Base-by-base conservation (phyloP, 768 basidiomycete genomes). In the Pleurotus cornucopiae region DNA sequence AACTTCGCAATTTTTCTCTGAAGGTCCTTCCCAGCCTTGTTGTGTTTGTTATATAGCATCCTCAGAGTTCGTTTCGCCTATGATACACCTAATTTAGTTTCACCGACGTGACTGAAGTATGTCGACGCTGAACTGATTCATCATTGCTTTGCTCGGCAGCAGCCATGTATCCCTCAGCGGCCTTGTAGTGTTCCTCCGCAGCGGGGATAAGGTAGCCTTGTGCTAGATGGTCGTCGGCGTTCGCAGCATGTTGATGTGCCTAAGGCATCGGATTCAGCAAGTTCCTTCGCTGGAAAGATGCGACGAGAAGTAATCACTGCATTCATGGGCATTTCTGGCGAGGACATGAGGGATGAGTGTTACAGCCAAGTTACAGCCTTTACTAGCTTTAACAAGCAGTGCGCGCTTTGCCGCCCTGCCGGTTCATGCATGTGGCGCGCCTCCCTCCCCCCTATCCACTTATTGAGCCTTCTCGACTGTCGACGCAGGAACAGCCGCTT, bases 201-300 rank as follows among this genome's bases (percentile, higher is more conserved):
- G 91, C 88, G 37, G 82, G 81, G 18, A 90, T 80, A 52, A 90
- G 77, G 5, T 89, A 73, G 11, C 91, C 91, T 57, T 82, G 79
- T 11, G 75, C 76, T 45, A 79, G 65, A 63, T 80, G 82, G 57
- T 91, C 89, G 49, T 92, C 89, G 37, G 89, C 90, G 63, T 87
- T 88, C 13, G 85, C 84, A 53, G 87, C 87, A 70, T 91, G 89
- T 63, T 87, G 84, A 67, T 93, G 88, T 18, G 91, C 90, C 89
- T 92, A 67, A 20, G 49, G 43, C 25, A 47, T 55, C 54, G 43
- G 58, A 55, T 39, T 45, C 54, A 44, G 26, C 54, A 54, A 26
- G 60, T 58, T 40, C 49, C 55, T 54, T 44, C n/a, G 20, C 6
- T 11, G 21, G 7, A 1, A 41, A 2, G 53, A 39, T 18, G 26